Evolutionary conservation across 139 green algal species (phyloP), one percentile per base, ranked within the genome.

Genomic region (Chlorella sp.): DNA sequence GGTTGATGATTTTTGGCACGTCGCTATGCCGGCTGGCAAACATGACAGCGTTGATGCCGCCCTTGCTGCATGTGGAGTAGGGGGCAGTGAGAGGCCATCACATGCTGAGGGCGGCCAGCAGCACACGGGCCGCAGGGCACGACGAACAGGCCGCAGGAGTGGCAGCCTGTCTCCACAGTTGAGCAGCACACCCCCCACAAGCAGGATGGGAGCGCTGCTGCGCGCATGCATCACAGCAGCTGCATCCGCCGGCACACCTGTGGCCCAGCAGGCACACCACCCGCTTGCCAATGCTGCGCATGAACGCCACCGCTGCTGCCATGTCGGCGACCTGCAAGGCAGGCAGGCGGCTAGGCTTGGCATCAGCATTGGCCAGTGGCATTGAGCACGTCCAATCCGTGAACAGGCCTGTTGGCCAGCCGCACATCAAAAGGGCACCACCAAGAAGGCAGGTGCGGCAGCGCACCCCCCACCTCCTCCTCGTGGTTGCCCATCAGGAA

Each of bases 401-500:
- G 7, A 11, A 7, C 46, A 54, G 46, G 46, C 46, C 7, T 17
- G 46, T 11, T 11, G 11, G 46, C 46, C 46, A 54, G 46, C 46
- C 7, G 46, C 46, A 54, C 46, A 54, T 11, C 46, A 54, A 54
- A 54, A 11, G 8, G 7, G 46, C 46, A 54, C 46, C 8, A 7
- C n/a, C n/a, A n/a, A n/a, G n/a, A n/a, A n/a, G n/a, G n/a, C n/a
- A n/a, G n/a, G n/a, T n/a, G n/a, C n/a, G n/a, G n/a, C n/a, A n/a
- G n/a, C n/a, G n/a, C n/a, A n/a, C 7, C 11, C 11, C 20, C 2
- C 14, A 78, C 77, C 83, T 90, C 87, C 24, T 86, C 76, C 34
- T 80, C 78, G 69, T 90, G 87, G 78, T 90, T 90, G 48, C 87
- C 87, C 83, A 90, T 90, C 22, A 72, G 43, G 60, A 90, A 90